Evolutionary conservation across 2,329 filamentous ascomycete species (phyloP), one percentile per base, ranked within the genome.

Genomic region (Scleromitrula shiraiana): DNA sequence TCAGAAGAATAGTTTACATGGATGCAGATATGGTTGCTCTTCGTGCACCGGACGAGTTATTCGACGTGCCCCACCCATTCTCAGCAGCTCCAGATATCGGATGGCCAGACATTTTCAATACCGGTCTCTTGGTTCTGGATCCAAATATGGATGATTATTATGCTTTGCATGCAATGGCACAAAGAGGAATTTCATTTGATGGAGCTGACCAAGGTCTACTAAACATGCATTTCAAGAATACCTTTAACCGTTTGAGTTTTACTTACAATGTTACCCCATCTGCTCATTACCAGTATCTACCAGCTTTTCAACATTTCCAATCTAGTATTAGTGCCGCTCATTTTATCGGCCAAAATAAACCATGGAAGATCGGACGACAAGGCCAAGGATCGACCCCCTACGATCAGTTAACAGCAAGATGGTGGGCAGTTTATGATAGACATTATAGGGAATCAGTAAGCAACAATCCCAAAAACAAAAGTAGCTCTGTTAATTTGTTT

Each of bases 31-130:
- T 95, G 33, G 85, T 98, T n/a, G 87, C 88, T 24, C 78, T 95
- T 53, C 77, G 89, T 57, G 88, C 90, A 27, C 87, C 91, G 3
- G 91, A 98, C 61, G 93, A 98, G 74, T 80, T 98, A 47, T 94
- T 98, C 63, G 76, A 82, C 49, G 64, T 82, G 20, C 61, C 70
- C 4, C 69, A 78, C 40, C 62, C 73, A 46, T 83, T 83, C 63
- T 76, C 79, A 33, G 81, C 93, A 2, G 89, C 87, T 9, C 90
- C 93, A 26, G 93, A 98, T 67, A 89, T 97, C 60, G 93, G 93
- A 58, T 98, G 93, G 93, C 93, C 93, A 27, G 93, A 98, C 69
- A 78, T 90, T 52, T 97, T 97, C 80, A 98, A 98, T 69, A 89
- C 86, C n/a, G 93, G 93, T 61, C 81, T 98, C 59, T 94, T 98